Conservation (phyloP, 257 asterid genomes). For the Verbena officinalis region DNA sequence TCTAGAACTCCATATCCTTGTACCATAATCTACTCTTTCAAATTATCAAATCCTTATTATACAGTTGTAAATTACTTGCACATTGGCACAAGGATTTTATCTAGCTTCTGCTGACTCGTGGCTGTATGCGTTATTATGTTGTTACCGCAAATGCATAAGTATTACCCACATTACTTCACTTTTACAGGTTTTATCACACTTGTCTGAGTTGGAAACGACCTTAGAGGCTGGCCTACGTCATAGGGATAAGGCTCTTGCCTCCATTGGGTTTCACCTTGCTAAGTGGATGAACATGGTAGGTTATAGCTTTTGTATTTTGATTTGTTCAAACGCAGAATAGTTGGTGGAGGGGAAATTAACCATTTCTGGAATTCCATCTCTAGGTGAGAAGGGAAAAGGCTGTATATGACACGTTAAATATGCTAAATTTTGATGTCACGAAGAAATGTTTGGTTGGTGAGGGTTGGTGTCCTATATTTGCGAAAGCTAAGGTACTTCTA, state of each 20-base stretch:
- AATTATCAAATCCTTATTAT: constrained; percentile 1
- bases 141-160: constrained; percentile 17
- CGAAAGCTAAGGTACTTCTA: constrained; percentile 68
- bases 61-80: constrained; percentile 8
- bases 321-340: constrained; percentile 16
- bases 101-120: constrained; percentile 10
- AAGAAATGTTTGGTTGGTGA: constrained; percentile 98
- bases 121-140: constrained; percentile 16
- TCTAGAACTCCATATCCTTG: constrained; percentile 1
- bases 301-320: constrained; percentile 18
- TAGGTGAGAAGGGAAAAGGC: constrained; percentile 98
- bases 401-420: constrained; percentile 85
- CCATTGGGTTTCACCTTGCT: constrained; percentile 77
- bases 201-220: constrained; percentile 88
- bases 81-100: constrained; percentile 4
- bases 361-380: constrained; percentile 32
- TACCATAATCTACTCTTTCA: neutral
- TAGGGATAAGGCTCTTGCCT: constrained; percentile 74
- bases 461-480: constrained; percentile 99
- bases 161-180: constrained; percentile 23
- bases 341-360: constrained; percentile 20
- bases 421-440: constrained; percentile 97
- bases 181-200: constrained; percentile 79
- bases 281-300: constrained; percentile 84
- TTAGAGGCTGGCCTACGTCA: constrained; percentile 90